phyloP scores from a whole-genome alignment of 2,329 filamentous ascomycete species.

The Hymenoscyphus fructigenus region DNA sequence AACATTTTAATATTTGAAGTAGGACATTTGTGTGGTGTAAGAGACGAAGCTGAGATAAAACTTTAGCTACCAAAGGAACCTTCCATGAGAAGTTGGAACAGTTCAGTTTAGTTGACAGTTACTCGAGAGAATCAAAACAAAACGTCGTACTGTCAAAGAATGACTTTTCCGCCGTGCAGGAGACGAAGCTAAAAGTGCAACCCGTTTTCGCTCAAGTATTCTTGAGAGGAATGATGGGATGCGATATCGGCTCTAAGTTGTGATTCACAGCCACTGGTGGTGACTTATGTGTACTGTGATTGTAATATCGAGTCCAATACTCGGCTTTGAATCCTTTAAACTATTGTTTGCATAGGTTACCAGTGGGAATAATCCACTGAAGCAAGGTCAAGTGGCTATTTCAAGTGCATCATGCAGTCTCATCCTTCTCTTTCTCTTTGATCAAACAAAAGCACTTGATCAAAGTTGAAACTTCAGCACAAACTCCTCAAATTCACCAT shows the following conservation, averaged over 20 bases:
- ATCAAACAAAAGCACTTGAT: neutral
- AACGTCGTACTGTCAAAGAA: no score
- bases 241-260: neutral
- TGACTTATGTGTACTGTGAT: neutral
- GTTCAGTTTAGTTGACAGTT: no score
- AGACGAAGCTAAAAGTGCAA: no score
- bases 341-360: neutral
- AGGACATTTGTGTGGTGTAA: no score
- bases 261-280: neutral
- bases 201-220: no score
- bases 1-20: no score
- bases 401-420: neutral
- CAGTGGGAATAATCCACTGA: neutral
- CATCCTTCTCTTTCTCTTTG: neutral
- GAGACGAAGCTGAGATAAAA: no score
- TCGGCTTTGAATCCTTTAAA: neutral
- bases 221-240: neutral
- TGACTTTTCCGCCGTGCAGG: no score
- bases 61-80: no score
- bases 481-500: neutral
- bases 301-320: neutral
- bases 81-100: no score
- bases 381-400: neutral
- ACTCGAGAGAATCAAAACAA: no score
- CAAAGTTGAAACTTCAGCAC: neutral